Percentiles rank a stretch among this genome's conserved stretches.
phyloP scores from a whole-genome alignment of 2,329 filamentous ascomycete genomes.

The Dryadomyces quercivorus region DNA sequence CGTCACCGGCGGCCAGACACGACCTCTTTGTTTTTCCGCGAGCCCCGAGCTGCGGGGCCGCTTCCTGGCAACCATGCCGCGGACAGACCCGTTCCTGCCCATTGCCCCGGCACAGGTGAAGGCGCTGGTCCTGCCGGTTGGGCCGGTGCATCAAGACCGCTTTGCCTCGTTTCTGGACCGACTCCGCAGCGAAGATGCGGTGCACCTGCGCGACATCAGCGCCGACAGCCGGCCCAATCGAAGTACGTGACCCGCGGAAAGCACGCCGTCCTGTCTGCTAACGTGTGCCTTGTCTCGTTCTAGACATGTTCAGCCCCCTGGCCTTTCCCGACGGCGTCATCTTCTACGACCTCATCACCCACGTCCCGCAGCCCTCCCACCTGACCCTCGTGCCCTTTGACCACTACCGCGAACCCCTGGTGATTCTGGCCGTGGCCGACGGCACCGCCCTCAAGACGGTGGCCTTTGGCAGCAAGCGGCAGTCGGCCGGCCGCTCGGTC shows the following conservation, averaged over 20 bases:
- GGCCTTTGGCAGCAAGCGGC: slow-evolving; percentile 37
- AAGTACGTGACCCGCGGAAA: slow-evolving; percentile 40
- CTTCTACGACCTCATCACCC: slow-evolving; percentile 76
- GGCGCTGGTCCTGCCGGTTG: slow-evolving; percentile 75
- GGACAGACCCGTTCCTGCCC: slow-evolving; percentile 74
- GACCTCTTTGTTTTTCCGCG: background rate
- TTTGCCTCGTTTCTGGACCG: slow-evolving; percentile 70
- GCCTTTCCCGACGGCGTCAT: slow-evolving; percentile 78
- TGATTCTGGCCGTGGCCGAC: slow-evolving; percentile 76
- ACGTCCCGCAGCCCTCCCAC: slow-evolving; percentile 68
- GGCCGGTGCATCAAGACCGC: slow-evolving; percentile 68
- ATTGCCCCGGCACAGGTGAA: slow-evolving; percentile 84
- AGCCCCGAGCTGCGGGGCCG: background rate
- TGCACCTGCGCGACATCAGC: slow-evolving; percentile 76
- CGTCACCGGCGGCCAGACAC: background rate
- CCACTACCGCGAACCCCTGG: slow-evolving; percentile 71
- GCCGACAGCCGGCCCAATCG: slow-evolving; percentile 74
- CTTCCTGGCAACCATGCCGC: slow-evolving; percentile 8
- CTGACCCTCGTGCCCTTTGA: slow-evolving; percentile 79
- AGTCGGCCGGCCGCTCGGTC: slow-evolving; percentile 39
- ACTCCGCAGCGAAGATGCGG: slow-evolving; percentile 66
- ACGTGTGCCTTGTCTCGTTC: too few relatives aligned
- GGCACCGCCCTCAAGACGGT: slow-evolving; percentile 52
- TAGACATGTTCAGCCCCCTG: slow-evolving; percentile 88
- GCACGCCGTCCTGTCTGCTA: background rate